Base-by-base conservation (phyloP, 2,329 filamentous ascomycete species). In the Gaeumannomyces sp. region DNA sequence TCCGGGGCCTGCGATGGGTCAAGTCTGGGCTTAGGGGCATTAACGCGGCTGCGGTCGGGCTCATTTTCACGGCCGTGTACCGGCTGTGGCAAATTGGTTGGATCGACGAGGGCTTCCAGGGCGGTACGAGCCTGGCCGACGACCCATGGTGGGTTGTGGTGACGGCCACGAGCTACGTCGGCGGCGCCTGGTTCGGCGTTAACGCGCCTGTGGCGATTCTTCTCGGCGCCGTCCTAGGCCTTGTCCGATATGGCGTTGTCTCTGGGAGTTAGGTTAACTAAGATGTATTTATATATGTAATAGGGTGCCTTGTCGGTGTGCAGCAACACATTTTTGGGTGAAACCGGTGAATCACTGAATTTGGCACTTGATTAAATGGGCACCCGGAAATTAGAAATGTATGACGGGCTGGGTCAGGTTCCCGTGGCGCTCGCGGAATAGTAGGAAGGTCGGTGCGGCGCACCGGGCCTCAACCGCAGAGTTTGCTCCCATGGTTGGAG, bases 61-160 rank as follows among this genome's bases (percentile, higher is more conserved):
- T 89, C 38, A 83, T 89, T 0, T 89, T 85, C 63, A 88, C 85
- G 0, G 86, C 86, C 0, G 85, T 89, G 1, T 89, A 89, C 67
- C 76, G 85, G 2, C 73, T 89, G 8, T 88, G 84, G 83, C 79
- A 86, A 73, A 83, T 88, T 68, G 86, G 86, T 0, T 87, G 81
- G 66, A 73, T 89, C 8, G 83, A 82, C 16, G 74, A 81, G 28
- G 75, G 76, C 0, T 80, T 78, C n/a, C 75, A 77, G 65, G 70
- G 71, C 2, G 86, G 86, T 0, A 80, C 77, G 60, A 85, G 82
- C 68, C 70, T 89, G 59, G 85, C 75, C 0, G 76, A 79, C 53
- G 85, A 88, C 67, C 84, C 86, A 0, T 88, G 85, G 84, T 88
- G 85, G 84, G 80, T 88, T n/a, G 84, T 87, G 3, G 79, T 88